phyloP scores from a whole-genome alignment of 768 basidiomycete genomes.

The Mycena galericulata region DNA sequence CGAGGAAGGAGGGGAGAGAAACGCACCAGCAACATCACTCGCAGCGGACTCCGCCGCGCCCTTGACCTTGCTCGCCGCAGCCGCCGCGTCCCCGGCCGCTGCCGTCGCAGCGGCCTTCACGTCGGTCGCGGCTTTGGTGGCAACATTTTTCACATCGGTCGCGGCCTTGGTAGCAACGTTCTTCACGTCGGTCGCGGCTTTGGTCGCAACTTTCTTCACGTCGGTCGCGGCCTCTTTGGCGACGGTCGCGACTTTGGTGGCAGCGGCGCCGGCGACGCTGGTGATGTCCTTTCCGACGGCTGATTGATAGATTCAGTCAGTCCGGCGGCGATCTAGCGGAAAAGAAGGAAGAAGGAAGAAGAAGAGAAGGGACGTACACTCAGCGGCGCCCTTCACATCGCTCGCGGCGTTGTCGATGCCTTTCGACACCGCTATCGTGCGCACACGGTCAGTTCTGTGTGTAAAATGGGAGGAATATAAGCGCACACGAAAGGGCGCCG shows the following conservation, averaged over 20 bases:
- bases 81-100: not conserved
- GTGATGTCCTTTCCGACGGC: too few relatives aligned
- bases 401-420: not conserved
- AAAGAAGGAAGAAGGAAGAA: too few relatives aligned
- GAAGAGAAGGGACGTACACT: too few relatives aligned
- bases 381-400: too few relatives aligned
- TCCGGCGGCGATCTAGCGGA: too few relatives aligned
- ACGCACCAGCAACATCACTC: not conserved
- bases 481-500: not conserved
- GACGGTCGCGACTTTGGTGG: too few relatives aligned
- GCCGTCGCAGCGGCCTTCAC: not conserved
- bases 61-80: conserved; percentile 5
- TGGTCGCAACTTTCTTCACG: not conserved
- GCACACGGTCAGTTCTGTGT: not conserved
- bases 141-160: not conserved
- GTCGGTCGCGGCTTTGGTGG: conserved; percentile 5
- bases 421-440: not conserved
- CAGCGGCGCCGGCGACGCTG: too few relatives aligned
- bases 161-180: not conserved
- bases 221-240: not conserved
- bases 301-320: too few relatives aligned
- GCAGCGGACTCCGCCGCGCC: conserved; percentile 12
- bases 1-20: not conserved
- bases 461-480: not conserved
- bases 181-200: not conserved